Percentiles rank a stretch among this genome's conserved stretches.
Conservation (phyloP, 257 asterid genomes). For the Thymus mandschuricus region DNA sequence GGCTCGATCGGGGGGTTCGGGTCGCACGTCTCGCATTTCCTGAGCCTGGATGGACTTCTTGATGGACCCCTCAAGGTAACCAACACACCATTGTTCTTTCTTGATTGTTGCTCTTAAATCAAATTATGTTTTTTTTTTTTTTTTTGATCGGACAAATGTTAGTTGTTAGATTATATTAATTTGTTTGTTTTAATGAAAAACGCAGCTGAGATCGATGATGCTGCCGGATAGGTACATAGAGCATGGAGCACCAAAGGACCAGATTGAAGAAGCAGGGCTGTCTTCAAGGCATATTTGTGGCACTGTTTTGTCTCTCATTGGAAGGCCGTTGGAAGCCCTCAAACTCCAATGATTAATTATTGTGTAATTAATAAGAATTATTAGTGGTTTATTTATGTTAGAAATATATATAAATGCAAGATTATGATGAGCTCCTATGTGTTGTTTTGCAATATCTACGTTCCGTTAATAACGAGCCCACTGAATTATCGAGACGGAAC, state of each 20-base stretch:
- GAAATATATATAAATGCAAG: not conserved
- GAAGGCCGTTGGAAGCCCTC: constrained; percentile 61
- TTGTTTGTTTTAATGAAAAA: not conserved
- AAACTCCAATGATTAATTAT: constrained; percentile 18
- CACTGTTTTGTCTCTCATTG: constrained; percentile 65
- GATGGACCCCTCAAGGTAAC: constrained; percentile 19
- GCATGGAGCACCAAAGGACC: constrained; percentile 45
- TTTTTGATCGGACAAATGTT: not conserved
- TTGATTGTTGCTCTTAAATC: no score
- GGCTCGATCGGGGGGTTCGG: constrained; percentile 26
- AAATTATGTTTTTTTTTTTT: not conserved
- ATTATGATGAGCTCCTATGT: constrained; percentile 1
- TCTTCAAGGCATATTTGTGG: constrained; percentile 66
- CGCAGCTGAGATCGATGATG: constrained; percentile 27
- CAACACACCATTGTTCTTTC: not conserved
- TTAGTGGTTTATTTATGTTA: not conserved
- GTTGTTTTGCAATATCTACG: not conserved
- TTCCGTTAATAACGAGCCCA: no score
- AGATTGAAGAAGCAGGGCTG: constrained; percentile 77
- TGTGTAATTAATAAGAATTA: not conserved
- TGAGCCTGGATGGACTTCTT: constrained; percentile 11
- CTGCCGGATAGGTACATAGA: constrained; percentile 27
- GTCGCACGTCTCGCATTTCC: constrained; percentile 16
- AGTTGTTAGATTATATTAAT: not conserved
- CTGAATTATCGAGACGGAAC: no score